A percentile compares a stretch with the other conserved stretches of the same genome.
Evolutionary conservation across 2,329 filamentous ascomycete genomes (phyloP).

Genomic region (Fusarium sp.): DNA sequence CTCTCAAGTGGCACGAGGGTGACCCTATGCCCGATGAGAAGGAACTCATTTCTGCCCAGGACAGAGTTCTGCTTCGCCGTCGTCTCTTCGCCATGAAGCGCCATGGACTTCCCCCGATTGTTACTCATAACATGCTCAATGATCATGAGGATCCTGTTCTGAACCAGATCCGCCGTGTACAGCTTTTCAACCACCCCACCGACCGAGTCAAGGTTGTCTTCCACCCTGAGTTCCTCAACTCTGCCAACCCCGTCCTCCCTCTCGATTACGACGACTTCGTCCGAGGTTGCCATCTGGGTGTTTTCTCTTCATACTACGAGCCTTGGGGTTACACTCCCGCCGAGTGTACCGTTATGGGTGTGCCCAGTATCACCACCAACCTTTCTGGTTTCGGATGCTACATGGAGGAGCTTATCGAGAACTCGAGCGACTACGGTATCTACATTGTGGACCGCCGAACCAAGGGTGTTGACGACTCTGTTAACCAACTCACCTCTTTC

Average conservation of each 20-base stretch:
- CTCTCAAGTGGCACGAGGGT: constrained; percentile 95
- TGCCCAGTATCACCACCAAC: constrained; percentile 98
- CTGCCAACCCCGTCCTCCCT: constrained; percentile 92
- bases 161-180: constrained; percentile 94
- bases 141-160: constrained; percentile 93
- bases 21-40: constrained; percentile 96
- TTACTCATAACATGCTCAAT: constrained; percentile 99
- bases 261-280: constrained; percentile 99
- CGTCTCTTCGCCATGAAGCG: constrained; percentile 98
- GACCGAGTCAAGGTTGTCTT: constrained; percentile 98
- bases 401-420: constrained; percentile 99
- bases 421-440: constrained; percentile 97
- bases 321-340: constrained; percentile 99
- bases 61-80: constrained; percentile 91
- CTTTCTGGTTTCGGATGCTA: constrained; percentile 98
- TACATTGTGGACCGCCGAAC: constrained; percentile 97
- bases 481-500: constrained; percentile 88
- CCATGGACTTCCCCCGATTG: constrained; percentile 89
- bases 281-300: constrained; percentile 92
- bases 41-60: constrained; percentile 91
- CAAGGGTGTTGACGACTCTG: constrained; percentile 97
- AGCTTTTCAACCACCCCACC: constrained; percentile 95
- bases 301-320: constrained; percentile 99
- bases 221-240: constrained; percentile 98
- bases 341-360: constrained; percentile 99